phyloP scores from a whole-genome alignment of 1,284 basidiomycete genomes.

The Malassezia pachydermatis region DNA sequence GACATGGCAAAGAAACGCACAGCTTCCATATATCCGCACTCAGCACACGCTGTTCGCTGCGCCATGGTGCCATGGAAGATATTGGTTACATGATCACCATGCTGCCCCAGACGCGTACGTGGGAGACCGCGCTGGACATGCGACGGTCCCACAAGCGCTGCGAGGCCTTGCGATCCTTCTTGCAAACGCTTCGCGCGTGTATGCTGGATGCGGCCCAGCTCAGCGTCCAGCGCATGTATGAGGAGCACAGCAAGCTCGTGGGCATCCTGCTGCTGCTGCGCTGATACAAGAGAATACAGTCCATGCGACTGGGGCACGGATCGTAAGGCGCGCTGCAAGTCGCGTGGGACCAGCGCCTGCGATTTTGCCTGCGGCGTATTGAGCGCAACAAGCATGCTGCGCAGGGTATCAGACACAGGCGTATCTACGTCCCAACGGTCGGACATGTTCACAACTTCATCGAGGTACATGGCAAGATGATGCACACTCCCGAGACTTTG shows the following conservation, averaged over 20 bases:
- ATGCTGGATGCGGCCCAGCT: constrained; percentile 25
- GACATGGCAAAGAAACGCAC: constrained; percentile 34
- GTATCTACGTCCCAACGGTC: constrained; percentile 37
- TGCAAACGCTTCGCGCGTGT: constrained; percentile 9
- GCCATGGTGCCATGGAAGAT: constrained; percentile 23
- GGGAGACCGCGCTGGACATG: constrained; percentile 1
- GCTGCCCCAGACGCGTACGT: constrained; percentile 4
- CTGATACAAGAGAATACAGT: constrained; percentile 31
- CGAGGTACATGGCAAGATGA: constrained; percentile 22
- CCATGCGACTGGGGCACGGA: constrained; percentile 25
- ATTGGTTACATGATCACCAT: constrained; percentile 17
- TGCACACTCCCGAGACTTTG: constrained; percentile 34
- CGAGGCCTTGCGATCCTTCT: constrained; percentile 20
- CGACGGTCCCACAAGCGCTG: constrained; percentile 24
- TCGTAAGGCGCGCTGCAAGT: constrained; percentile 28
- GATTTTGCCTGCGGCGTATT: constrained; percentile 18
- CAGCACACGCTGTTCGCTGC: constrained; percentile 38
- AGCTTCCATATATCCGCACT: constrained; percentile 44
- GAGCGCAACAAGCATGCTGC: constrained; percentile 28
- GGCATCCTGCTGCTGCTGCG: constrained; percentile 47
- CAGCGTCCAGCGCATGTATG: constrained; percentile 33
- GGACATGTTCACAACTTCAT: constrained; percentile 22
- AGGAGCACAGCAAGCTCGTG: constrained; percentile 45
- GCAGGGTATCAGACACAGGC: constrained; percentile 39
- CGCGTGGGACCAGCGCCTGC: constrained; percentile 23